Evolutionary conservation across 2,329 filamentous ascomycete genomes (phyloP).

Genomic region (Colletotrichum graminicola): DNA sequence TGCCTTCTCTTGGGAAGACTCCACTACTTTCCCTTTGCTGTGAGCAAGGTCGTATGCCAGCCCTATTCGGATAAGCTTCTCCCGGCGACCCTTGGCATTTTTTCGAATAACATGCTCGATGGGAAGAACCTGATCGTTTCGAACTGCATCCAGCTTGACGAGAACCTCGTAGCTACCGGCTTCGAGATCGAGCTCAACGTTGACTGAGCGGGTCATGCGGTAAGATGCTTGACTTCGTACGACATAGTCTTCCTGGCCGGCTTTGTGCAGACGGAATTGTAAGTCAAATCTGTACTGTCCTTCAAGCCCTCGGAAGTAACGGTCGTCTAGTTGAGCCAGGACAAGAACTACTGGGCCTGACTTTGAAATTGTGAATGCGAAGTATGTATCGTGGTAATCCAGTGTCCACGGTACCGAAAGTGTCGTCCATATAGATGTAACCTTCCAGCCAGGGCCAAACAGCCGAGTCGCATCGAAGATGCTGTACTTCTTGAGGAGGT

Average conservation of each 20-base stretch:
- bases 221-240: conserved; percentile 66
- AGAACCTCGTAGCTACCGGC: conserved; percentile 81
- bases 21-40: conserved; percentile 69
- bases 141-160: conserved; percentile 78
- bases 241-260: conserved; percentile 64
- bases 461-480: conserved; percentile 60
- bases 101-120: conserved; percentile 77
- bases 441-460: conserved; percentile 65
- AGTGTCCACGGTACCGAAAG: conserved; percentile 68
- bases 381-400: conserved; percentile 67
- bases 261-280: conserved; percentile 66
- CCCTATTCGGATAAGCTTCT: conserved; percentile 80
- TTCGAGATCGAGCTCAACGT: conserved; percentile 80
- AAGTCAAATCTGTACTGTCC: conserved; percentile 68
- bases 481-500: conserved; percentile 59
- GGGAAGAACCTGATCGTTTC: conserved; percentile 61
- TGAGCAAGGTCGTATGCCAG: conserved; percentile 79
- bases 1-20: conserved; percentile 62
- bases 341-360: conserved; percentile 66
- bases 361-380: conserved; percentile 63
- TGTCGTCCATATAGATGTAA: conserved; percentile 62
- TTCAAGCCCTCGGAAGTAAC: conserved; percentile 68
- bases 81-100: conserved; percentile 71
- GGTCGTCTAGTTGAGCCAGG: conserved; percentile 68
- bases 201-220: conserved; percentile 79